These are phyloP conservation scores for Cytospora paraplurivora DNA, from an alignment of 2,329 filamentous ascomycete species.

Conservation along the genomic window DNA sequence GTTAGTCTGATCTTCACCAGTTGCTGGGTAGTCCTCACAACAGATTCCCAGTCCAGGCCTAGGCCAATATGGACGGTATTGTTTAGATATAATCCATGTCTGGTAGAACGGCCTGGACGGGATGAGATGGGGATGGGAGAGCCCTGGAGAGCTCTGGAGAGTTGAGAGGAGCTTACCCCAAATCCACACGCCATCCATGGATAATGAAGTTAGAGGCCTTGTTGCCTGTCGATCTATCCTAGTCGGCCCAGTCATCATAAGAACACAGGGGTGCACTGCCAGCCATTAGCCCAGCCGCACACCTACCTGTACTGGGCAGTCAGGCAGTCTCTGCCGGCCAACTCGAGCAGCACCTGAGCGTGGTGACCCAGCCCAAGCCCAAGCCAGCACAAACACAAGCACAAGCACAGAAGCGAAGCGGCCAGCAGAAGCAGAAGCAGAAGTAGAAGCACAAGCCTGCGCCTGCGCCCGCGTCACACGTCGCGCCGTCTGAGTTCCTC, in stretches of 20 bases:
- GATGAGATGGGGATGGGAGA: too few species aligned
- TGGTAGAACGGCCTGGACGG: background rate
- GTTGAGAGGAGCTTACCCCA: background rate
- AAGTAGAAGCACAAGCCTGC: background rate
- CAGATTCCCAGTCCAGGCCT: background rate
- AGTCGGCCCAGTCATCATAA: background rate
- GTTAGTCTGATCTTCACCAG: background rate
- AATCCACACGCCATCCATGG: background rate
- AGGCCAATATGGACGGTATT: background rate
- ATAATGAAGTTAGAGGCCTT: background rate
- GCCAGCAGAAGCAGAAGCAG: background rate
- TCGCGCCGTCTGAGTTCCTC: slow-evolving; percentile 9
- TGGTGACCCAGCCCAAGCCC: background rate
- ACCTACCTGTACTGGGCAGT: background rate
- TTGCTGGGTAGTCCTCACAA: background rate
- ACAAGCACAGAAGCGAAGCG: background rate
- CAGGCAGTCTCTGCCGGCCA: background rate
- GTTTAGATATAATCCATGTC: background rate
- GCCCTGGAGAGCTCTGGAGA: too few species aligned
- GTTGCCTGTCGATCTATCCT: background rate
- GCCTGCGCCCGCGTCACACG: slow-evolving; percentile 9
- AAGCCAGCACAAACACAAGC: slow-evolving; percentile 9
- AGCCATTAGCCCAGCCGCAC: background rate
- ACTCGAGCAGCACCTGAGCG: background rate
- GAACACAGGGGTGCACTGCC: background rate